Conservation (phyloP, 176 grass and related monocot genomes). For the Phragmites australis region DNA sequence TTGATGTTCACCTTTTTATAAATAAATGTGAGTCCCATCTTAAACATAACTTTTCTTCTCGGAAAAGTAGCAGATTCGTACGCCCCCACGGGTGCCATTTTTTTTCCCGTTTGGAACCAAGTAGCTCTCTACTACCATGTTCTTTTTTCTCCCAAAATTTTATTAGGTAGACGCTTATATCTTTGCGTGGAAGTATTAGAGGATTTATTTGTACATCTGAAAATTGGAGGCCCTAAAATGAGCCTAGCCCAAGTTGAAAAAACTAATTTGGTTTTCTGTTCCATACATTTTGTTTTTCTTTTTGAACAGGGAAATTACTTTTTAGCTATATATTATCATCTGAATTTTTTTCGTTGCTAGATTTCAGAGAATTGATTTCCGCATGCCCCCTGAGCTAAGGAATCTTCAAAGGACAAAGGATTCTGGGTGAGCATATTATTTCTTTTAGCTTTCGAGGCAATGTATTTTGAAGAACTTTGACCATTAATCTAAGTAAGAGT, state of each 20-base stretch:
- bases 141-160: background rate
- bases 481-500: background rate
- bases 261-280: background rate
- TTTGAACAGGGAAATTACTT: background rate
- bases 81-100: background rate
- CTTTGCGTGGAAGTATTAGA: background rate
- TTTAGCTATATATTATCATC: background rate
- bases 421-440: conserved; percentile 53
- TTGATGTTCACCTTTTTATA: background rate
- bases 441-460: conserved; percentile 16
- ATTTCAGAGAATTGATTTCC: conserved; percentile 91
- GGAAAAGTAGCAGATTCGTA: background rate
- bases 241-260: background rate
- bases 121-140: background rate
- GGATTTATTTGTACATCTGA: background rate
- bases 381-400: conserved; percentile 78
- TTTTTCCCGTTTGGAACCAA: background rate
- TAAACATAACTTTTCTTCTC: background rate
- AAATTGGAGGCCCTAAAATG: conserved; percentile 15
- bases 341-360: conserved; percentile 48
- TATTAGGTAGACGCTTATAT: background rate
- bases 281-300: background rate
- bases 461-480: conserved; percentile 6
- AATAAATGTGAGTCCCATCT: background rate
- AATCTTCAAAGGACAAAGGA: conserved; percentile 43